These are phyloP conservation scores for Nissolia schottii DNA, from an alignment of 306 rosid species.

Conservation along the genomic window DNA sequence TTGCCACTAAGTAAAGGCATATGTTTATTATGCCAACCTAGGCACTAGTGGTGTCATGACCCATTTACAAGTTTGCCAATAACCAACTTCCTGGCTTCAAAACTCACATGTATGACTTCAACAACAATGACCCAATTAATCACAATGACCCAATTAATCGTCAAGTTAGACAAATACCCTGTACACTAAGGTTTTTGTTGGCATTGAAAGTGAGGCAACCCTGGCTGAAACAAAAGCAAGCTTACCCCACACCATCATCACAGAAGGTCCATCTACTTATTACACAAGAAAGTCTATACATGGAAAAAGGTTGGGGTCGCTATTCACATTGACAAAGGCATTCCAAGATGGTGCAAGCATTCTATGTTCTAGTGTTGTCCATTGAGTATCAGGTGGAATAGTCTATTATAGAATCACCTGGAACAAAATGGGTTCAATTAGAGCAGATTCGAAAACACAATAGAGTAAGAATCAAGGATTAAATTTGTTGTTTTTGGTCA, in stretches of 20 bases:
- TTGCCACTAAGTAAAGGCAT: constrained; percentile 49
- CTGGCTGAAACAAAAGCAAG: constrained; percentile 46
- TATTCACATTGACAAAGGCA: constrained; percentile 35
- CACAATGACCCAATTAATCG: constrained; percentile 30
- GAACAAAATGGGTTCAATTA: constrained; percentile 21
- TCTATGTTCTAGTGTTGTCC: constrained; percentile 21
- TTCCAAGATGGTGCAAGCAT: constrained; percentile 27
- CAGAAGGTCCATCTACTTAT: constrained; percentile 20
- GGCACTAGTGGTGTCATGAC: constrained; percentile 31
- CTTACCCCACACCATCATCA: constrained; percentile 33
- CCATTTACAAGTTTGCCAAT: constrained; percentile 21
- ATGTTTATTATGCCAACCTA: constrained; percentile 46
- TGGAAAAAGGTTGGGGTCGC: constrained; percentile 9
- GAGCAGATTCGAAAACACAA: neutral
- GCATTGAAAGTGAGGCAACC: constrained; percentile 25
- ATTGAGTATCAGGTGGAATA: constrained; percentile 30
- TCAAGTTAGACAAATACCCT: constrained; percentile 24
- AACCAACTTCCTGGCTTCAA: constrained; percentile 23
- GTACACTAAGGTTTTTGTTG: constrained; percentile 31
- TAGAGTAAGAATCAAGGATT: neutral
- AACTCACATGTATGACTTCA: constrained; percentile 20
- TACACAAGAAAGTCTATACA: constrained; percentile 23
- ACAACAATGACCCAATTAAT: constrained; percentile 31
- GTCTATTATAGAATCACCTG: constrained; percentile 63
- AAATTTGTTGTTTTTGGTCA: too few species aligned